Base-by-base conservation (phyloP, 257 asterid genomes). In the Ligustrum vulgare region DNA sequence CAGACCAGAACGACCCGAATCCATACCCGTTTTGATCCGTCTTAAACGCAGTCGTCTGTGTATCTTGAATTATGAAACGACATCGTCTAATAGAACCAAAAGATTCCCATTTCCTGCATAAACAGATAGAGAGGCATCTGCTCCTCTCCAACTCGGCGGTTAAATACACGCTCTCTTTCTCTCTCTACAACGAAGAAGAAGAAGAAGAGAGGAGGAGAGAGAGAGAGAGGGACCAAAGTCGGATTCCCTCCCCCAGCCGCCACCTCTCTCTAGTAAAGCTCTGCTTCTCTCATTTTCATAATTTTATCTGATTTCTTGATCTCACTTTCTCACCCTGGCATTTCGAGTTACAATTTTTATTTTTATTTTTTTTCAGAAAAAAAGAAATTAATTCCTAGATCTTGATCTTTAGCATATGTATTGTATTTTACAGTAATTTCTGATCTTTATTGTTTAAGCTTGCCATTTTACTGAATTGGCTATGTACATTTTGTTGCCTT, bases 221-320 rank as follows among this genome's bases (percentile, higher is more conserved):
- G 45, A 72, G 82, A 41, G 58, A 72, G 77, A 69, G 75, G 15
- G 47, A 28, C 79, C 62, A 69, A 71, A 56, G 58, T 67, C 77
- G 72, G 75, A 72, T 71, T 70, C 81, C 47, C 67, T 9, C 72
- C 84, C 58, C 49, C 68, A 77, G 74, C 75, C 62, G 73, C 71
- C 41, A 41, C 32, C 60, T 36, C 47, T 11, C 74, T 82, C 85
- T 56, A 77, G 93, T 89, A 77, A 77, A 83, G 90, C 74, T 82
- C 31, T n/a, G 74, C 66, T 66, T 81, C 64, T 72, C 66, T 41
- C 60, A 62, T 49, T 75, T 77, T 68, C 10, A 2, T 36, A 70
- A 37, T 71, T 60, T 82, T 71, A 74, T 82, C 80, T 77, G 80
- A 54, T 80, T 77, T 63, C 72, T 76, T 72, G 86, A 85, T 82